Conservation (phyloP, 352 stramenopile species). For the Phytophthora cajani region DNA sequence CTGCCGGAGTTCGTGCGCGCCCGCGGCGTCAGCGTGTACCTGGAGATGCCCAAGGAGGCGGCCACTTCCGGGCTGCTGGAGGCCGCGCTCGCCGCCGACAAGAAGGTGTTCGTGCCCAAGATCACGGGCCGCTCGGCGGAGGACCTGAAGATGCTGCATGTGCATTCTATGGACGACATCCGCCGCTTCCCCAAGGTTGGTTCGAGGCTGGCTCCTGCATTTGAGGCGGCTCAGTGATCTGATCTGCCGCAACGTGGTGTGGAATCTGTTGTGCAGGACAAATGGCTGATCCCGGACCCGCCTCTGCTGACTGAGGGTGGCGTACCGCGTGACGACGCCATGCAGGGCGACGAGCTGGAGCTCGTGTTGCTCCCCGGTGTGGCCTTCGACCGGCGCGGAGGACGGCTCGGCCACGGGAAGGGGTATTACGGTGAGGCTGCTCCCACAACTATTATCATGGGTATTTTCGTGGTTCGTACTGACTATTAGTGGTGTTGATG, state of each 20-base stretch:
- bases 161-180: conserved; percentile 71
- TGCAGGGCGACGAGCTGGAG: conserved; percentile 63
- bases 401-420: conserved; percentile 87
- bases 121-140: conserved; percentile 68
- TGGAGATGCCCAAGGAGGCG: conserved; percentile 88
- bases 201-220: neutral
- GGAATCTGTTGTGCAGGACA: conserved; percentile 55
- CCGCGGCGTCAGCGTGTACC: conserved; percentile 73
- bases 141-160: conserved; percentile 83
- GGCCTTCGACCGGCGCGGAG: conserved; percentile 80
- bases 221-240: conserved; percentile 21
- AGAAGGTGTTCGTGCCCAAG: conserved; percentile 91
- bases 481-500: conserved; percentile 9
- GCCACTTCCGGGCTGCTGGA: conserved; percentile 59
- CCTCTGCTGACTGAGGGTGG: conserved; percentile 40
- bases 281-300: conserved; percentile 89
- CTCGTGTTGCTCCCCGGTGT: conserved; percentile 86
- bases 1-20: conserved; percentile 62
- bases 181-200: conserved; percentile 78
- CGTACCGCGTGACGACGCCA: conserved; percentile 44
- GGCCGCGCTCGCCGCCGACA: conserved; percentile 61
- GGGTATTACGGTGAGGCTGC: conserved; percentile 81
- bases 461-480: neutral
- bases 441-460: neutral
- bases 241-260: conserved; percentile 6